Conservation (phyloP, 495 filamentous ascomycete species). For the Neurospora tetraspora region DNA sequence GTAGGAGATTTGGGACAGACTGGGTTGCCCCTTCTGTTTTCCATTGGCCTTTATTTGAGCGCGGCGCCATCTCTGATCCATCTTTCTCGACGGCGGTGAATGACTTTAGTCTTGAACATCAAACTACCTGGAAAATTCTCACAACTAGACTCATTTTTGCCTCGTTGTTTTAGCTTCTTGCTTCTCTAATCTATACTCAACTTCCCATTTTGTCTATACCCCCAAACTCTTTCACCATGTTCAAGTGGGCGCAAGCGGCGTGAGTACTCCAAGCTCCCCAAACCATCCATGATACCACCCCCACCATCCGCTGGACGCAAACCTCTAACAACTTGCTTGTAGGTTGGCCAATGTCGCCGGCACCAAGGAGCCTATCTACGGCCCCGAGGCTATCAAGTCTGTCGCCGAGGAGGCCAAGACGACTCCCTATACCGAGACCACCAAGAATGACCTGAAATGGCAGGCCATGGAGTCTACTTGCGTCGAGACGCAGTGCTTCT, state of each 20-base stretch:
- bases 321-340: conserved; percentile 7
- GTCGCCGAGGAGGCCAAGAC: conserved; percentile 71
- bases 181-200: neutral
- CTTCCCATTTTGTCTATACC: conserved; percentile 1
- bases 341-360: conserved; percentile 88
- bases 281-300: conserved; percentile 6
- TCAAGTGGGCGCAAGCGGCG: conserved; percentile 43
- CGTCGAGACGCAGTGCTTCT: conserved; percentile 96
- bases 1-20: neutral
- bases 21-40: neutral
- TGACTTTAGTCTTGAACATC: neutral
- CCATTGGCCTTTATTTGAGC: conserved; percentile 8
- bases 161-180: conserved; percentile 1
- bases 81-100: conserved; percentile 19
- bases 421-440: conserved; percentile 70
- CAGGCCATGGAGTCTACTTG: conserved; percentile 66
- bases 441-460: conserved; percentile 76
- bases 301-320: neutral
- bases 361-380: conserved; percentile 94
- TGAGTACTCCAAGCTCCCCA: conserved; percentile 5
- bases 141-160: conserved; percentile 1
- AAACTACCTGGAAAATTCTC: conserved; percentile 2
- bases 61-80: neutral
- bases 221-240: conserved; percentile 27
- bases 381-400: conserved; percentile 75